Conservation (phyloP, 1,139 yeast genomes). For the Saccharomycopsis hybrid region DNA sequence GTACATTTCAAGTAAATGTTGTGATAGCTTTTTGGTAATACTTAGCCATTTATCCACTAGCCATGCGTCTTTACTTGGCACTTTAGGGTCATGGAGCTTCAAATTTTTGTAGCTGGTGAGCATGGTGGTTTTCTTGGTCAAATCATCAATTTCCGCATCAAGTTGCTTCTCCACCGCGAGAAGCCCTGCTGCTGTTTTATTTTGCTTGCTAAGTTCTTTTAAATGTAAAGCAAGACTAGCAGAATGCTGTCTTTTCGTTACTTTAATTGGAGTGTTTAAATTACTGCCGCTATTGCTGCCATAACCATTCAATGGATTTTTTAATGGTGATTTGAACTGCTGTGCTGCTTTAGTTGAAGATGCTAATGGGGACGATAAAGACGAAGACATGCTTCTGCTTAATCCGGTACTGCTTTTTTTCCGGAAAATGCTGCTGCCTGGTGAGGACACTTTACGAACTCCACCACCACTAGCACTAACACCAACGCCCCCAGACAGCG, state of each 20-base stretch:
- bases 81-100: conserved; percentile 1
- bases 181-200: not conserved
- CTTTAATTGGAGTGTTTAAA: too few species aligned
- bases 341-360: not conserved
- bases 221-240: not conserved
- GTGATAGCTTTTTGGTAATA: conserved; percentile 3
- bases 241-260: not conserved
- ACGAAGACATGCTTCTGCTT: not conserved
- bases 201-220: conserved; percentile 4
- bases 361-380: not conserved
- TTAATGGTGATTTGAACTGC: conserved; percentile 5
- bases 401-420: too few species aligned
- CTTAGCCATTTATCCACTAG: conserved; percentile 15
- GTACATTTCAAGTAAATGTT: conserved; percentile 8
- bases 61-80: conserved; percentile 3
- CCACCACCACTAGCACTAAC: too few species aligned
- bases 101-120: conserved; percentile 13
- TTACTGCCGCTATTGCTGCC: too few species aligned
- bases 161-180: not conserved
- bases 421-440: not conserved
- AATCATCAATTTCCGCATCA: conserved; percentile 3
- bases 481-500: too few species aligned
- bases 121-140: conserved; percentile 5
- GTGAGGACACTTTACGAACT: not conserved
- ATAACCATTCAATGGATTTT: not conserved